A percentile compares a stretch with the other conserved stretches of the same genome.
Evolutionary conservation across 1,139 yeast genomes (phyloP).

Genomic region (Hansenula sp.): DNA sequence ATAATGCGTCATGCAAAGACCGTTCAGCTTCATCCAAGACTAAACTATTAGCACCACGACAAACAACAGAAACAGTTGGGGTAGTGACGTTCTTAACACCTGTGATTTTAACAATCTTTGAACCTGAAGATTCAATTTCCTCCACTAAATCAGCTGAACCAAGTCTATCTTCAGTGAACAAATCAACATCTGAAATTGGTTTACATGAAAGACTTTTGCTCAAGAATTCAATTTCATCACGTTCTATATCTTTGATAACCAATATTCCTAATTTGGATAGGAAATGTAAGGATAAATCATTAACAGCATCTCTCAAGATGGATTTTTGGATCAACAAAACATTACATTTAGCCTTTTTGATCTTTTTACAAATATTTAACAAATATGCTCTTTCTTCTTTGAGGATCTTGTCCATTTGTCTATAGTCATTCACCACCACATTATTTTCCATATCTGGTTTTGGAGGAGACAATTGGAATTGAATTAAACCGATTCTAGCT

Average conservation of each 20-base stretch:
- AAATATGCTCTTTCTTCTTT: slow-evolving; percentile 96
- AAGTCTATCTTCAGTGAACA: slow-evolving; percentile 86
- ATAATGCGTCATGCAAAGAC: slow-evolving; percentile 93
- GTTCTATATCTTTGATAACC: slow-evolving; percentile 93
- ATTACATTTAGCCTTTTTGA: slow-evolving; percentile 95
- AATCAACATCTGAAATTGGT: slow-evolving; percentile 93
- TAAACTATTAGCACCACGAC: slow-evolving; percentile 91
- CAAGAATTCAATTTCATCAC: slow-evolving; percentile 94
- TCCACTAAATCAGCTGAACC: slow-evolving; percentile 92
- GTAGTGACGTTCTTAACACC: slow-evolving; percentile 62
- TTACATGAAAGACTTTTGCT: slow-evolving; percentile 90
- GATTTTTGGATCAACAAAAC: slow-evolving; percentile 92
- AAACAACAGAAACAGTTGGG: slow-evolving; percentile 85
- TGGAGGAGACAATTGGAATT: slow-evolving; percentile 97
- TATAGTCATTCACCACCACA: slow-evolving; percentile 93
- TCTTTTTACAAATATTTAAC: slow-evolving; percentile 90
- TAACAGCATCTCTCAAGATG: slow-evolving; percentile 94
- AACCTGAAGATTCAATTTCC: slow-evolving; percentile 88
- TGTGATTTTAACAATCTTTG: slow-evolving; percentile 86
- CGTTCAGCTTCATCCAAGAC: slow-evolving; percentile 95
- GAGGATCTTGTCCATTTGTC: slow-evolving; percentile 98
- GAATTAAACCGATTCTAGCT: slow-evolving; percentile 88
- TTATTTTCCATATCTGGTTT: slow-evolving; percentile 98
- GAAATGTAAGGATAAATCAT: slow-evolving; percentile 93
- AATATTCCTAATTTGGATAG: slow-evolving; percentile 85